Evolutionary conservation across 805 yeast genomes (phyloP).

Genomic region (Lipomyces starkeyi): DNA sequence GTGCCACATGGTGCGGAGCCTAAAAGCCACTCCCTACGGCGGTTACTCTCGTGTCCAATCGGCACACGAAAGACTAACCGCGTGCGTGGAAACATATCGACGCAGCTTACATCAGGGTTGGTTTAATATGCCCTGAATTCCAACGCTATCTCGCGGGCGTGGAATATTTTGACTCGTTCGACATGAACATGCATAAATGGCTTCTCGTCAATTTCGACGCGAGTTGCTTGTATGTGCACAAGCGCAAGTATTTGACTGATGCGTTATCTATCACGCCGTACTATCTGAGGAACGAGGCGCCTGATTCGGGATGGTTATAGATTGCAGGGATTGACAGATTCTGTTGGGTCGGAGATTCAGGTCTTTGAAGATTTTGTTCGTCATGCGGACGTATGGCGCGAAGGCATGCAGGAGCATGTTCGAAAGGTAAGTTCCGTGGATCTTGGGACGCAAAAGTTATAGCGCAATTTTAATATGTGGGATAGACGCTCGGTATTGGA

Average conservation of each 20-base stretch:
- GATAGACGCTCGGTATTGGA: slow-evolving; percentile 27
- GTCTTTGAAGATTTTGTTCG: slow-evolving; percentile 40
- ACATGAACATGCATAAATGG: slow-evolving; percentile 42
- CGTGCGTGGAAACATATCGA: slow-evolving; percentile 38
- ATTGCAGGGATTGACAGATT: slow-evolving; percentile 40
- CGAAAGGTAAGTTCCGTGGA: slow-evolving; percentile 11
- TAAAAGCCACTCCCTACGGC: too few species aligned
- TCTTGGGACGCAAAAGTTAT: neutral
- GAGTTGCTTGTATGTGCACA: slow-evolving; percentile 37
- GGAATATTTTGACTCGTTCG: slow-evolving; percentile 39
- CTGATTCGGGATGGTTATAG: slow-evolving; percentile 39
- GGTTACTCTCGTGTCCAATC: too few species aligned
- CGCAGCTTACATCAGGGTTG: slow-evolving; percentile 41
- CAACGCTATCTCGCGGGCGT: slow-evolving; percentile 32
- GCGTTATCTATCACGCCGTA: slow-evolving; percentile 38
- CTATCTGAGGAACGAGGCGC: slow-evolving; percentile 35
- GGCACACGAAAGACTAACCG: slow-evolving; percentile 23
- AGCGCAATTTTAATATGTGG: neutral
- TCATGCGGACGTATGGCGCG: slow-evolving; percentile 39
- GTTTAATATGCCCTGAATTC: slow-evolving; percentile 37
- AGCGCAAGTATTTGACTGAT: slow-evolving; percentile 35
- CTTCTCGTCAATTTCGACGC: slow-evolving; percentile 40
- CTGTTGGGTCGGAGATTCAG: slow-evolving; percentile 41
- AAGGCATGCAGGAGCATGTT: slow-evolving; percentile 38
- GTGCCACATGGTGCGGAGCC: too few species aligned